These are phyloP conservation scores for Nitzschia inconspicua DNA, from an alignment of 108 stramenopile species.

Conservation along the genomic window DNA sequence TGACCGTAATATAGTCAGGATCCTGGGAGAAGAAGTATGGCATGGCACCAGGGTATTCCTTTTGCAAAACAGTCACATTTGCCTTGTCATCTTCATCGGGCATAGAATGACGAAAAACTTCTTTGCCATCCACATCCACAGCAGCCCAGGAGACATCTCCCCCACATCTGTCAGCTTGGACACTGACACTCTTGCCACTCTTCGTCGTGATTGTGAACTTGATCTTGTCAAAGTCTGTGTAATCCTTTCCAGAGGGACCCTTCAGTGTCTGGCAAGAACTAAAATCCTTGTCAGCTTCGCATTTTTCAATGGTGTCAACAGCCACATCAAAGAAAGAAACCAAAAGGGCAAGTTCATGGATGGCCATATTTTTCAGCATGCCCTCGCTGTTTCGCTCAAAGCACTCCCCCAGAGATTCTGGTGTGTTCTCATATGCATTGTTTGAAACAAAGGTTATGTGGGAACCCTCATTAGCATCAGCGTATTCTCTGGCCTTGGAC, in stretches of 20 bases:
- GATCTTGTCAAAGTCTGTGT: conserved; percentile 91
- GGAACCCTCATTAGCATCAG: conserved; percentile 46
- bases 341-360: conserved; percentile 87
- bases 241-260: conserved; percentile 81
- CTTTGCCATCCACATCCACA: conserved; percentile 73
- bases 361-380: conserved; percentile 96
- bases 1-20: conserved; percentile 94
- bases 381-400: conserved; percentile 93
- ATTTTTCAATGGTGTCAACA: conserved; percentile 81
- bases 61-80: conserved; percentile 68
- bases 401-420: conserved; percentile 83
- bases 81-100: conserved; percentile 91
- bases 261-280: conserved; percentile 74
- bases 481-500: conserved; percentile 69
- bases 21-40: conserved; percentile 94
- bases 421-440: conserved; percentile 87
- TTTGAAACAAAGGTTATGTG: conserved; percentile 89
- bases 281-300: conserved; percentile 83
- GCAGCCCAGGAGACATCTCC: conserved; percentile 78
- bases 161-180: conserved; percentile 90
- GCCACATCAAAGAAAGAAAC: conserved; percentile 86
- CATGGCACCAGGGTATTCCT: conserved; percentile 90
- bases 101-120: conserved; percentile 84
- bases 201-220: conserved; percentile 94
- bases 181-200: conserved; percentile 79